Evolutionary conservation across 345 rosid genomes (phyloP).

Genomic region (Brassica carinata): DNA sequence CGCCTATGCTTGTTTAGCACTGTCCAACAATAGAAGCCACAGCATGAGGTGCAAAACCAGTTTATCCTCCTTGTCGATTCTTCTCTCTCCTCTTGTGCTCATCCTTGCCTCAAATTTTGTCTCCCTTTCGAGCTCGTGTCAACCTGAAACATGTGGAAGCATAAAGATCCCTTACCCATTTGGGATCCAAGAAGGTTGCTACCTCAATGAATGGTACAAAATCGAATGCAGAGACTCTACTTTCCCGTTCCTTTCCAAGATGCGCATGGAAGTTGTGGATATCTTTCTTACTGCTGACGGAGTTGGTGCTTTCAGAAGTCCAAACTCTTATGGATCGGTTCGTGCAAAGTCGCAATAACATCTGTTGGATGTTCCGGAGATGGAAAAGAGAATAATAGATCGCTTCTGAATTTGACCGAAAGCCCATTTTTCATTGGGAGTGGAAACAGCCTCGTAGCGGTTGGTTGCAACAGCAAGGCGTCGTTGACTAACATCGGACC

Average conservation of each 20-base stretch:
- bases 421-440: slow-evolving; percentile 11
- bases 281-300: slow-evolving; percentile 15
- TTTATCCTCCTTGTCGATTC: neutral
- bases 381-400: neutral
- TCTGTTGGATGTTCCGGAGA: slow-evolving; percentile 24
- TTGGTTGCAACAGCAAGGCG: slow-evolving; percentile 41
- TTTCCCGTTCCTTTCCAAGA: neutral
- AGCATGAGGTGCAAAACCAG: neutral
- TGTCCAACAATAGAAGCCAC: neutral
- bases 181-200: slow-evolving; percentile 36
- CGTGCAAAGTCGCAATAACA: neutral
- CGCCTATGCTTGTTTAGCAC: neutral
- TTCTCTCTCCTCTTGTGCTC: neutral
- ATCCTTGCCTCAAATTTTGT: neutral
- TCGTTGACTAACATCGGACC: neutral
- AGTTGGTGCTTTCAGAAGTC: too few relatives aligned
- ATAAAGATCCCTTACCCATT: slow-evolving; percentile 49
- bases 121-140: slow-evolving; percentile 19
- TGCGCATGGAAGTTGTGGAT: neutral
- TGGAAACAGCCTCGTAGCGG: slow-evolving; percentile 34
- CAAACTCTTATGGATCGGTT: slow-evolving; percentile 2
- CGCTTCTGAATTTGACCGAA: neutral
- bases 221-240: slow-evolving; percentile 21
- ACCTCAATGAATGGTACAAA: neutral
- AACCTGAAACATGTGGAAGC: slow-evolving; percentile 36